A percentile compares a stretch with the other conserved stretches of the same genome.
phyloP scores from a whole-genome alignment of 768 basidiomycete genomes.

The Serpula lacrymans region DNA sequence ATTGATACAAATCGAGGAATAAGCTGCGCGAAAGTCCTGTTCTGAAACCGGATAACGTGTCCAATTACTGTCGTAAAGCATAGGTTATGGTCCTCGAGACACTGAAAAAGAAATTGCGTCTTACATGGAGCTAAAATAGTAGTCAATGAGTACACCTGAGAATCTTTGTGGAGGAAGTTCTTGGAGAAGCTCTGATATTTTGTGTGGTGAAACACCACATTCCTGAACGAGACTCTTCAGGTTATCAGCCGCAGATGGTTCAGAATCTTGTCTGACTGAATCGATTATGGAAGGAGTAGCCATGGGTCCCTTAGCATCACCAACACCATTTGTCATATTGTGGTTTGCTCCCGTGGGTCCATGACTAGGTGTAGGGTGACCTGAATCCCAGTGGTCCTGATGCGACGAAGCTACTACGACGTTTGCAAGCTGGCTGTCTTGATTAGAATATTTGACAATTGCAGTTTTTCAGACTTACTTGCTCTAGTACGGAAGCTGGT shows the following conservation, averaged over 20 bases:
- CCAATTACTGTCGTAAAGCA: conserved; percentile 64
- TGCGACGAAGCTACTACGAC: conserved; percentile 43
- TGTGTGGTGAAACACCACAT: conserved; percentile 88
- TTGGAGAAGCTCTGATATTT: conserved; percentile 84
- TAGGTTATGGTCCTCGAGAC: not conserved
- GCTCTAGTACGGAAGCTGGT: conserved; percentile 74
- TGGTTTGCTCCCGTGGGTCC: conserved; percentile 10
- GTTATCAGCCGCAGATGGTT: conserved; percentile 70
- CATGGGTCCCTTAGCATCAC: conserved; percentile 26
- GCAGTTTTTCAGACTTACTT: conserved; percentile 47
- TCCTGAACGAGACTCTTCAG: conserved; percentile 84
- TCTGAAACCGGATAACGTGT: conserved; percentile 91
- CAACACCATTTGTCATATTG: conserved; percentile 20
- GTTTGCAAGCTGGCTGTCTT: conserved; percentile 44
- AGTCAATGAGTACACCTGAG: conserved; percentile 76
- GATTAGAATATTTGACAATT: no score
- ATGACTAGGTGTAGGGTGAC: conserved; percentile 12
- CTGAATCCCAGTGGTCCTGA: conserved; percentile 24
- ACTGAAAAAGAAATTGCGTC: conserved; percentile 17
- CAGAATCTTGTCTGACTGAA: conserved; percentile 38
- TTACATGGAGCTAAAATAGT: conserved; percentile 75
- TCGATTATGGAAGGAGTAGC: conserved; percentile 34
- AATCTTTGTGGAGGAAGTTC: conserved; percentile 79
- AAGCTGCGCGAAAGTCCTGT: conserved; percentile 71
- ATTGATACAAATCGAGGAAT: conserved; percentile 60